These are phyloP conservation scores for Lachancea dasiensis DNA, from an alignment of 805 yeast species.

Conservation along the genomic window DNA sequence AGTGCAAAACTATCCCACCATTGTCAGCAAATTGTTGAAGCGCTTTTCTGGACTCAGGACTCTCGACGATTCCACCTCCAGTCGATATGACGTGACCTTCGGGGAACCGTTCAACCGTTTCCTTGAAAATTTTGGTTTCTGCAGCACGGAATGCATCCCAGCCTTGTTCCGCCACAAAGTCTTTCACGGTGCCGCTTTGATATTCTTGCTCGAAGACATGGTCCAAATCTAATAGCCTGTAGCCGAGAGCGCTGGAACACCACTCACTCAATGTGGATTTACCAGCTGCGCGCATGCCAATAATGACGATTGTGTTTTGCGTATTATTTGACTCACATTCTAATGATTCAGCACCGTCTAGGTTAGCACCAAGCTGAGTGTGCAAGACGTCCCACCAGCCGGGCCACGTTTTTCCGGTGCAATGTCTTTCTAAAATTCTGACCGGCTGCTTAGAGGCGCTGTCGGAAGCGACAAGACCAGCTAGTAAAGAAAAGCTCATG, in stretches of 20 bases:
- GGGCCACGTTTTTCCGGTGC: conserved; percentile 99
- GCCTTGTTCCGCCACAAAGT: conserved; percentile 56
- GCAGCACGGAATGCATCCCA: conserved; percentile 82
- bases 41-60: conserved; percentile 54
- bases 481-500: conserved; percentile 88
- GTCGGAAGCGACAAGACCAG: conserved; percentile 49
- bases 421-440: conserved; percentile 74
- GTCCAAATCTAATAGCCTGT: conserved; percentile 71
- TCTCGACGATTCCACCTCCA: conserved; percentile 95
- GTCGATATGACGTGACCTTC: conserved; percentile 72
- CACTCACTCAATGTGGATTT: conserved; percentile 81
- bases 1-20: conserved; percentile 81
- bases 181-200: conserved; percentile 44
- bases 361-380: conserved; percentile 51
- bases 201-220: conserved; percentile 52
- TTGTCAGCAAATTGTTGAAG: conserved; percentile 47
- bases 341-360: conserved; percentile 67
- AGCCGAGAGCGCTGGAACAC: conserved; percentile 65
- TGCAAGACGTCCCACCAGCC: conserved; percentile 98
- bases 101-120: conserved; percentile 35
- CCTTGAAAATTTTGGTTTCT: conserved; percentile 55
- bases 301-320: conserved; percentile 54
- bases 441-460: conserved; percentile 37
- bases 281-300: conserved; percentile 99
- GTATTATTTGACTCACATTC: conserved; percentile 8